These are phyloP conservation scores for Kazachstania taianensis DNA, from an alignment of 805 yeast genomes.

Conservation along the genomic window DNA sequence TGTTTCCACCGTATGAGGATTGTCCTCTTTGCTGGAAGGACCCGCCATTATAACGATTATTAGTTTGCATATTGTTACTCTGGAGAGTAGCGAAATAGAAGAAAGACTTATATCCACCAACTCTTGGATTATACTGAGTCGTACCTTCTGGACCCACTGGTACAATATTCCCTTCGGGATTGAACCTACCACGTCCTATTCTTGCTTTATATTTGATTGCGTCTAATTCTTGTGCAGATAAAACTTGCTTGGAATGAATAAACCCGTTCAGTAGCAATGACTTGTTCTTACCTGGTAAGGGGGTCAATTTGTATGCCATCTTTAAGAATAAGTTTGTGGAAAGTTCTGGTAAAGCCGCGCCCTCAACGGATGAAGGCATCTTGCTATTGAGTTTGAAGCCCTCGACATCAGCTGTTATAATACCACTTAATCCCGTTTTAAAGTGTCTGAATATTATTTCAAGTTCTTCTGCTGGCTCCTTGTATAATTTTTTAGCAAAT, in stretches of 20 bases:
- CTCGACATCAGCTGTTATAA: conserved; percentile 30
- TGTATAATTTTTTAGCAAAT: conserved; percentile 27
- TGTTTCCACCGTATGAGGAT: conserved; percentile 3
- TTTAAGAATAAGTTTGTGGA: conserved; percentile 34
- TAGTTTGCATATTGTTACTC: conserved; percentile 4
- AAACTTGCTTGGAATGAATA: conserved; percentile 48
- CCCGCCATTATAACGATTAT: conserved; percentile 6
- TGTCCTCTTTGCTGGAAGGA: conserved; percentile 5
- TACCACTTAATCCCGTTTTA: conserved; percentile 52
- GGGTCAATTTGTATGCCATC: conserved; percentile 45
- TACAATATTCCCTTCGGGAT: conserved; percentile 32
- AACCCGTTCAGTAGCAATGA: conserved; percentile 79
- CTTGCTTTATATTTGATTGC: conserved; percentile 39
- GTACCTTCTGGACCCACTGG: conserved; percentile 41
- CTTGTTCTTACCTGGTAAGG: conserved; percentile 40
- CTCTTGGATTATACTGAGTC: conserved; percentile 36
- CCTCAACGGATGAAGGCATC: conserved; percentile 29
- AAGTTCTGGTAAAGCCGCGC: conserved; percentile 31
- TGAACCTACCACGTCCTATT: conserved; percentile 25
- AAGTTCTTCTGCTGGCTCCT: conserved; percentile 15
- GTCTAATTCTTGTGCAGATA: conserved; percentile 63
- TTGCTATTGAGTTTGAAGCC: conserved; percentile 27
- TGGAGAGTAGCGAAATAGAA: conserved; percentile 23
- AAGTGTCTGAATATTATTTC: conserved; percentile 37
- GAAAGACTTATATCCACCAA: conserved; percentile 43